These are phyloP conservation scores for Mycena filopes DNA, from an alignment of 768 basidiomycete genomes.

Conservation along the genomic window DNA sequence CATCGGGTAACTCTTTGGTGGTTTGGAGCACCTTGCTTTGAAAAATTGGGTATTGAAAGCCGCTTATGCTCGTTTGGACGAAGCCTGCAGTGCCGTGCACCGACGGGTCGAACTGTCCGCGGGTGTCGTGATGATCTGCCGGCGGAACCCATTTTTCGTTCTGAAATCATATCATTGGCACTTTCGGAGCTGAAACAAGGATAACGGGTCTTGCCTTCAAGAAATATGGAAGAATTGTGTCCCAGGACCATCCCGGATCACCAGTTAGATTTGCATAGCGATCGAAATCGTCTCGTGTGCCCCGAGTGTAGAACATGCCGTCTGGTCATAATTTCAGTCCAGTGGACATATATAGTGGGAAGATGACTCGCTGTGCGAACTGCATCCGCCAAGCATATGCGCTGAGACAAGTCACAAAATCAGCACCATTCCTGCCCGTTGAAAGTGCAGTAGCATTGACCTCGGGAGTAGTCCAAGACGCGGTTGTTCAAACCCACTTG, in stretches of 20 bases:
- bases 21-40: slow-evolving; percentile 40
- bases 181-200: neutral
- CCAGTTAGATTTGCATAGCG: slow-evolving; percentile 43
- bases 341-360: slow-evolving; percentile 5
- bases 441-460: slow-evolving; percentile 6
- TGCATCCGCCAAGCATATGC: slow-evolving; percentile 43
- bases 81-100: slow-evolving; percentile 48
- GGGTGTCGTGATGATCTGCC: slow-evolving; percentile 49
- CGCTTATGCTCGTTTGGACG: slow-evolving; percentile 42
- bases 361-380: slow-evolving; percentile 38
- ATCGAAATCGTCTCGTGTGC: slow-evolving; percentile 45
- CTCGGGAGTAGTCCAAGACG: slow-evolving; percentile 7
- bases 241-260: slow-evolving; percentile 50
- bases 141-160: slow-evolving; percentile 49
- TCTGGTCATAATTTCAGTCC: slow-evolving; percentile 30
- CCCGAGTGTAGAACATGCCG: slow-evolving; percentile 45
- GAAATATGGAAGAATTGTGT: slow-evolving; percentile 41
- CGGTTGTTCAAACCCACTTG: slow-evolving; percentile 12
- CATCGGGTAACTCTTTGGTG: slow-evolving; percentile 25
- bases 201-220: slow-evolving; percentile 35
- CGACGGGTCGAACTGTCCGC: slow-evolving; percentile 49
- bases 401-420: neutral
- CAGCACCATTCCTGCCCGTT: neutral
- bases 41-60: slow-evolving; percentile 39
- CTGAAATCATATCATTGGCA: slow-evolving; percentile 35